Evolutionary conservation across 495 filamentous ascomycete species (phyloP), one percentile per base, ranked within the genome.

Genomic region (Baudoinia panamericana): DNA sequence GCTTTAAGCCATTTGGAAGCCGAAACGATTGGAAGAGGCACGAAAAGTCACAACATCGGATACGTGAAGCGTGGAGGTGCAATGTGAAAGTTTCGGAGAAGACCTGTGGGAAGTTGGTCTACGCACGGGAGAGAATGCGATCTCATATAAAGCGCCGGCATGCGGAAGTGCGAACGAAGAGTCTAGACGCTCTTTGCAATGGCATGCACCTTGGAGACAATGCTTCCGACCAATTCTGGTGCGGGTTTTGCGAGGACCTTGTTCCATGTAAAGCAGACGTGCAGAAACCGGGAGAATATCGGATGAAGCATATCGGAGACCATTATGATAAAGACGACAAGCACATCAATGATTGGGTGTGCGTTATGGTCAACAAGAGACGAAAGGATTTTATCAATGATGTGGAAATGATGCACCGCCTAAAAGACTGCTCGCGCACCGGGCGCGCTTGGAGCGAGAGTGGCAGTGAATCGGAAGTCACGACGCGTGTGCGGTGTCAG

Each of bases 11-110:
- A 2, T 93, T 95, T 49, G 88, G 90, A 25, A 86, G 81, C 63
- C 94, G 94, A 55, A 84, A 84, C 30, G 88, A 95, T 61, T 95
- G 88, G 90, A 95, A 94, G 59, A 78, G 90, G 6, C 88, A 96
- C 56, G 88, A 96, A 50, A 84, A 78, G 48, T 80, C 75, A 19
- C 85, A 93, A 56, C 88, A 95, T 54, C 78, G 75, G 46, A 73
- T 80, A 48, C 52, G 73, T 2, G 77, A 85, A 45, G 68, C 72
- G 39, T 95, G 83, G 78, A 73, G 76, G n/a, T 95, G 88, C 58
- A 66, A 62, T 5, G 43, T 62, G 22, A n/a, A 12, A 34, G 34
- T 23, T n/a, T 10, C 36, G 16, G 39, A 45, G 29, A 48, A 54
- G 8, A 41, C 56, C 8, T 86, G 81, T 46, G 69, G 63, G 12